phyloP scores from a whole-genome alignment of 768 basidiomycete genomes.

The Termitomyces sp. region DNA sequence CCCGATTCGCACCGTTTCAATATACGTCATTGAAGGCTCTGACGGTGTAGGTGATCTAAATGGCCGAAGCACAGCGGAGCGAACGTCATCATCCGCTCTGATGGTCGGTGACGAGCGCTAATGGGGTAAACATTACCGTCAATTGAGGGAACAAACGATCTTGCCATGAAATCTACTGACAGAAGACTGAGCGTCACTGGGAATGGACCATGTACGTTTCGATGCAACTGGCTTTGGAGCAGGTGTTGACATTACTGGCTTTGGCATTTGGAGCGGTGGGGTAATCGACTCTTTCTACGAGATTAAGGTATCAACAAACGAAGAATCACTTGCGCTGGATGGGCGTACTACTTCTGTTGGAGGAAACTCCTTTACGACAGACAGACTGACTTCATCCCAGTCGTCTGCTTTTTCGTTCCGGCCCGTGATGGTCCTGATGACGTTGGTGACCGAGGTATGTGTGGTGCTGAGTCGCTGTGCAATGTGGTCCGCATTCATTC shows the following conservation, averaged over 20 bases:
- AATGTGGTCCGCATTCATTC: conserved; percentile 1
- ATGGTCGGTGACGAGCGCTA: neutral
- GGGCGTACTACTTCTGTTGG: neutral
- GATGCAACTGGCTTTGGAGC: neutral
- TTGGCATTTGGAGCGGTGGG: neutral
- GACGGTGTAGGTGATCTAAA: neutral
- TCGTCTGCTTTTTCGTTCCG: neutral
- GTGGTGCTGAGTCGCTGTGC: conserved; percentile 1
- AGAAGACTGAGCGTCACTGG: conserved; percentile 2
- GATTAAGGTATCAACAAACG: neutral
- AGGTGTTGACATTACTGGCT: neutral
- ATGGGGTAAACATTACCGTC: neutral
- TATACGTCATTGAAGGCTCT: neutral
- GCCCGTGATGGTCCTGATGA: neutral
- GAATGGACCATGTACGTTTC: conserved; percentile 7
- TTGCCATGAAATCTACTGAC: neutral
- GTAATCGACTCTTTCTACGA: neutral
- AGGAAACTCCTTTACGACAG: neutral
- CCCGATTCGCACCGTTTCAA: neutral
- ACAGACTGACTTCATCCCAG: neutral
- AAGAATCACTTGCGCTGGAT: neutral
- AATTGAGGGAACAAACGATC: neutral
- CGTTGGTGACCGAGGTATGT: neutral
- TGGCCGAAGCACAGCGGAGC: neutral
- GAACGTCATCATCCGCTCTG: neutral